phyloP scores from a whole-genome alignment of 805 yeast genomes.

The Yarrowia osloensis region DNA sequence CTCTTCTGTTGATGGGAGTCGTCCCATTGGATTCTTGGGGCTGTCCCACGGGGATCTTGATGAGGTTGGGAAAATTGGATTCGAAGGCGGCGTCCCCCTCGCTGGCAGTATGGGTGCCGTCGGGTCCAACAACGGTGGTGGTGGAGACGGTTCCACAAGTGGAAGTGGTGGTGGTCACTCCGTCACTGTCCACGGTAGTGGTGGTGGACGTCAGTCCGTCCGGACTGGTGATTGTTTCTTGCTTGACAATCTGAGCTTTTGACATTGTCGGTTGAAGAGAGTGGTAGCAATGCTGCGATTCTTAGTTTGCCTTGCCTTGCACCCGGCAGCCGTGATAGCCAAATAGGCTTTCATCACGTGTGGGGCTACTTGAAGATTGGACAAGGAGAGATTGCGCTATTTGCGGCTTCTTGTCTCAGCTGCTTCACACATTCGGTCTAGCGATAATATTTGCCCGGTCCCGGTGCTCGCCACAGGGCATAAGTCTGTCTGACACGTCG shows the following conservation, averaged over 20 bases:
- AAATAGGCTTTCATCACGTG: constrained; percentile 21
- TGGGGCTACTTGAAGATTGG: not conserved
- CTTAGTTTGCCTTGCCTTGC: not conserved
- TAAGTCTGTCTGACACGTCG: not conserved
- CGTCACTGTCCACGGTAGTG: constrained; percentile 10
- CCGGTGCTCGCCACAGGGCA: not conserved
- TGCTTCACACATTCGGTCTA: not conserved
- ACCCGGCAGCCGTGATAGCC: not conserved
- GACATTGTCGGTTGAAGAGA: not conserved
- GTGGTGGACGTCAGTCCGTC: constrained; percentile 14
- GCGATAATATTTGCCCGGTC: not conserved
- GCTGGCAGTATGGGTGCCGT: constrained; percentile 3
- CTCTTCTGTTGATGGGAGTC: constrained; percentile 14
- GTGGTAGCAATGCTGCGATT: constrained; percentile 16
- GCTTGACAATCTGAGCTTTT: not conserved
- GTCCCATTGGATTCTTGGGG: constrained; percentile 13
- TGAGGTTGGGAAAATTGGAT: not conserved
- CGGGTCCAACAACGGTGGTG: constrained; percentile 16
- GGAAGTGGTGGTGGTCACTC: constrained; percentile 22
- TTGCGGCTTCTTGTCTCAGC: not conserved
- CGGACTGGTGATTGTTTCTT: constrained; percentile 14
- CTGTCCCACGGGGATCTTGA: constrained; percentile 18
- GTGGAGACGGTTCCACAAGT: constrained; percentile 23
- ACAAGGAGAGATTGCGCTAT: constrained; percentile 6
- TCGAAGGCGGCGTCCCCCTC: constrained; percentile 1